Evolutionary conservation across 2,329 filamentous ascomycete genomes (phyloP).

Genomic region (Penicillium sp.): DNA sequence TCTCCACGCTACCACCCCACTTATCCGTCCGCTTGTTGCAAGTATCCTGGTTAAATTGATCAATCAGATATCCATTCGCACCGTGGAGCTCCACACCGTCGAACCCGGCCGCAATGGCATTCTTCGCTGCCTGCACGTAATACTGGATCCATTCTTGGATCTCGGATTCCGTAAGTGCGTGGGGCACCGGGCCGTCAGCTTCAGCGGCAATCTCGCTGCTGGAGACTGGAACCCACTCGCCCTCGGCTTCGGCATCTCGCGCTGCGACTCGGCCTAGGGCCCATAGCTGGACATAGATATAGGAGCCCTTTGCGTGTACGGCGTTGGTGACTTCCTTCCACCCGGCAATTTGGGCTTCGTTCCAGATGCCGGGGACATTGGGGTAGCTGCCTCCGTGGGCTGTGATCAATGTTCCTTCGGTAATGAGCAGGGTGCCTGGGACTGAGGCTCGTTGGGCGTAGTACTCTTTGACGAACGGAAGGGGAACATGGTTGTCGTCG

Average conservation of each 20-base stretch:
- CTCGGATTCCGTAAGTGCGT: conserved; percentile 39
- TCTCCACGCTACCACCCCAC: conserved; percentile 54
- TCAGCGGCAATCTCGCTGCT: conserved; percentile 20
- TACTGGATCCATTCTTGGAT: conserved; percentile 45
- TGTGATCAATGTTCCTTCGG: conserved; percentile 57
- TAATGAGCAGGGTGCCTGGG: conserved; percentile 59
- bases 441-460: conserved; percentile 55
- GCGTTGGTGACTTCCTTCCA: conserved; percentile 64
- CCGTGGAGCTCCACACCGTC: conserved; percentile 54
- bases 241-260: conserved; percentile 22
- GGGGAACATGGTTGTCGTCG: conserved; percentile 51
- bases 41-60: conserved; percentile 52
- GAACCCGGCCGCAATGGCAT: conserved; percentile 57
- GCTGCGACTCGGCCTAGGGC: conserved; percentile 58
- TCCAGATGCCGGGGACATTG: conserved; percentile 61
- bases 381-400: conserved; percentile 48
- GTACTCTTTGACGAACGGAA: conserved; percentile 49
- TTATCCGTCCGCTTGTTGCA: conserved; percentile 51
- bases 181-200: conserved; percentile 13
- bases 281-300: conserved; percentile 65
- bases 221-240: conserved; percentile 19
- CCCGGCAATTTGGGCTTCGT: conserved; percentile 54
- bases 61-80: conserved; percentile 53
- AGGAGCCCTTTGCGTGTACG: conserved; percentile 63
- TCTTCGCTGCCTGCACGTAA: conserved; percentile 48